Evolutionary conservation across 176 grass and related monocot species (phyloP).

Genomic region (Triticum urartu): DNA sequence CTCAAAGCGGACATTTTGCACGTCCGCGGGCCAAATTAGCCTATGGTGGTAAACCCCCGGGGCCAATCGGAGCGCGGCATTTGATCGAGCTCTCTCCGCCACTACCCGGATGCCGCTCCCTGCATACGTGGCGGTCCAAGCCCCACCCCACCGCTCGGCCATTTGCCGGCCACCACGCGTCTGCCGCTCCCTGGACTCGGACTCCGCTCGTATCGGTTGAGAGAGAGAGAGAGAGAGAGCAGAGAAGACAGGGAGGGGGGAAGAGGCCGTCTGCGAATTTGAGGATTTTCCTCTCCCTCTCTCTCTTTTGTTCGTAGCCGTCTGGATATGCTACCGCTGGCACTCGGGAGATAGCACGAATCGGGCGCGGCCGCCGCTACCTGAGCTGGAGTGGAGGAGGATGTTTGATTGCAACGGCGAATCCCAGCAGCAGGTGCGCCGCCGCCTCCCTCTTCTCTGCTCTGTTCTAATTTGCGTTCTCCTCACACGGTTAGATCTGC

Average conservation of each 20-base stretch:
- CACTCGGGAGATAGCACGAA: neutral
- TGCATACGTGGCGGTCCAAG: conserved; percentile 45
- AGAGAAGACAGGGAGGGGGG: neutral
- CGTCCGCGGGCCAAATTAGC: too few species aligned
- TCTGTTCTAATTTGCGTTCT: neutral
- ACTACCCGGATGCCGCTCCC: conserved; percentile 39
- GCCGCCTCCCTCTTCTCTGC: neutral
- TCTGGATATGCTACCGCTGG: conserved; percentile 21
- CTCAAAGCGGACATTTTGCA: too few species aligned
- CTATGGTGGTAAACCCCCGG: too few species aligned
- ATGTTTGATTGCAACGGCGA: conserved; percentile 39
- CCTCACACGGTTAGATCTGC: conserved; percentile 28
- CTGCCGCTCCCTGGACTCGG: neutral
- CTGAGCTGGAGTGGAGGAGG: conserved; percentile 31
- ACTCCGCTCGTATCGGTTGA: conserved; percentile 8
- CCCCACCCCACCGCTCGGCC: neutral
- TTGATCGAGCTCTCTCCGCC: conserved; percentile 59
- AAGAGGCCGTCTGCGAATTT: conserved; percentile 22
- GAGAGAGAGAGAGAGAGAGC: neutral
- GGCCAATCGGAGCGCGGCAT: conserved; percentile 42
- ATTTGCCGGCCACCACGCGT: conserved; percentile 28
- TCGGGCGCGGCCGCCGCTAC: neutral
- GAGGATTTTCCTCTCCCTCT: neutral
- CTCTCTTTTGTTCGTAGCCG: neutral
- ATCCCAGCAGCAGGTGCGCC: conserved; percentile 19